These are phyloP conservation scores for Lomentospora prolificans DNA, from an alignment of 2,329 filamentous ascomycete genomes.

Conservation along the genomic window DNA sequence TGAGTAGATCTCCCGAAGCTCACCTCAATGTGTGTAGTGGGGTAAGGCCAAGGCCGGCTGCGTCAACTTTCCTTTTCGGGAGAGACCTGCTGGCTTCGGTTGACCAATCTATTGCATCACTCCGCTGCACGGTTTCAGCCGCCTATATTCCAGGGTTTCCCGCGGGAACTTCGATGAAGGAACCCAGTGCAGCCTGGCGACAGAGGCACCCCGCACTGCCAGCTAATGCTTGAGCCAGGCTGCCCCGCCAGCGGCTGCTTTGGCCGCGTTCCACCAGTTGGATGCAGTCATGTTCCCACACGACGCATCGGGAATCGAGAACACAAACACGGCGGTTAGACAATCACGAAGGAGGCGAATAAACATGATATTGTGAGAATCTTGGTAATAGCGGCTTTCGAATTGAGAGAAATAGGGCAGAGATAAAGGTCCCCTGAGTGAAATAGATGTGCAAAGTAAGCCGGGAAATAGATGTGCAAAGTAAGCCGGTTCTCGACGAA, in stretches of 20 bases:
- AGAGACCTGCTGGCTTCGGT: not conserved
- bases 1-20: not conserved
- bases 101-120: not conserved
- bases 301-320: not conserved
- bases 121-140: not conserved
- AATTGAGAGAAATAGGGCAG: no score
- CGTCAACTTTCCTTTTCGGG: not conserved
- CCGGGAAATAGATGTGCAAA: no score
- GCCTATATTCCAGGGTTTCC: not conserved
- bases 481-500: not conserved
- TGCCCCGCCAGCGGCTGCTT: not conserved
- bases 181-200: not conserved
- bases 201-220: not conserved
- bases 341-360: not conserved
- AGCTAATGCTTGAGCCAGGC: not conserved
- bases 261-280: not conserved
- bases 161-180: not conserved
- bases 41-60: not conserved
- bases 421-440: not conserved
- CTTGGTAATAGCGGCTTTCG: not conserved
- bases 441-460: not conserved
- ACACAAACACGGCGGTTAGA: no score
- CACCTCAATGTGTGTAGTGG: not conserved
- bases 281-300: not conserved
- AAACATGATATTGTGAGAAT: not conserved